Evolutionary conservation across 1,139 yeast genomes (phyloP).

Genomic region (Ashbya aceris): DNA sequence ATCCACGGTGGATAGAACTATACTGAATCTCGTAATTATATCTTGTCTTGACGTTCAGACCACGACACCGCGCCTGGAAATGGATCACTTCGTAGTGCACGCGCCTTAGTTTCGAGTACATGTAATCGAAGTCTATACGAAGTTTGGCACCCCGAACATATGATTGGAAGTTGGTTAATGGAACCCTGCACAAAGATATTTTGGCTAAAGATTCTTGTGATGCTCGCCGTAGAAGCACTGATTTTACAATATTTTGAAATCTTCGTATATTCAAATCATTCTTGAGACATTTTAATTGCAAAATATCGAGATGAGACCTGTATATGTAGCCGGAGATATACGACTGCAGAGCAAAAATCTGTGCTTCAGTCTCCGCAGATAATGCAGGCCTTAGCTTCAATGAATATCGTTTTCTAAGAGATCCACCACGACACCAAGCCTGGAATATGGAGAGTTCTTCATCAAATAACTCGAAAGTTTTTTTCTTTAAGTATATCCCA

Average conservation of each 20-base stretch:
- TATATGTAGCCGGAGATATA: conserved; percentile 17
- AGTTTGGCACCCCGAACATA: conserved; percentile 14
- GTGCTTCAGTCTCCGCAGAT: not conserved
- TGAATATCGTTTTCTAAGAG: conserved; percentile 16
- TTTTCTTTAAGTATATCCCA: conserved; percentile 49
- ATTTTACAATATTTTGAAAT: conserved; percentile 4
- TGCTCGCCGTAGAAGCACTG: conserved; percentile 4
- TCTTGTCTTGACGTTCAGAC: not conserved
- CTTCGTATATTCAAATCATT: conserved; percentile 8
- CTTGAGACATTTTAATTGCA: conserved; percentile 11
- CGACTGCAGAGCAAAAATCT: conserved; percentile 21
- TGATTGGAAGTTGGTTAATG: conserved; percentile 8
- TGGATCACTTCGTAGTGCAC: not conserved
- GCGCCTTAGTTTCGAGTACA: not conserved
- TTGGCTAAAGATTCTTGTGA: conserved; percentile 4
- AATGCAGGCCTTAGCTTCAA: not conserved
- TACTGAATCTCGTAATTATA: not conserved
- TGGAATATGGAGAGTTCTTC: conserved; percentile 25
- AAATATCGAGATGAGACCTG: conserved; percentile 12
- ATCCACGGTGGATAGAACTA: not conserved
- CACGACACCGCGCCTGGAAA: conserved; percentile 1
- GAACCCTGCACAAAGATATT: conserved; percentile 3
- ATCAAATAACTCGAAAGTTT: conserved; percentile 45
- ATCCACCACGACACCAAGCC: conserved; percentile 30
- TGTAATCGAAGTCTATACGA: conserved; percentile 2